Evolutionary conservation across 257 asterid genomes (phyloP).

Genomic region (Primulina huaijiensis): DNA sequence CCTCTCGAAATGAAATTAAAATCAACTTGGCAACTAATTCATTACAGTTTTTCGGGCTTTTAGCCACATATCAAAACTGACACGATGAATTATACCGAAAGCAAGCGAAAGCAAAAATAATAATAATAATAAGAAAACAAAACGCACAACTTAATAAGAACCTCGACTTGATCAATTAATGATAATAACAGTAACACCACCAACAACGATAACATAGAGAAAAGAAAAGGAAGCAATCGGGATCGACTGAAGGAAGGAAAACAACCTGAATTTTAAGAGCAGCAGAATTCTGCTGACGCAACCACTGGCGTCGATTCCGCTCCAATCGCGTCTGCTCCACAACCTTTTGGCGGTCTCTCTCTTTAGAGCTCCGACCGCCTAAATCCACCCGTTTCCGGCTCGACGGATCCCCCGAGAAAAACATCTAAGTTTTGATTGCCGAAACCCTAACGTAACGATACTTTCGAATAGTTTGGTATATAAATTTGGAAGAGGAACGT

Average conservation of each 20-base stretch:
- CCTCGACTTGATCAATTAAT: slow-evolving; percentile 17
- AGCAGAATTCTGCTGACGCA: slow-evolving; percentile 81
- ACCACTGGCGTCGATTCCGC: slow-evolving; percentile 64
- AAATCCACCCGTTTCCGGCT: slow-evolving; percentile 89
- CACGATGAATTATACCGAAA: neutral
- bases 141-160: neutral
- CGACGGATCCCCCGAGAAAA: slow-evolving; percentile 87
- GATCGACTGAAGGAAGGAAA: neutral
- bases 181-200: no score
- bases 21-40: neutral
- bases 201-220: neutral
- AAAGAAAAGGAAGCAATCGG: neutral
- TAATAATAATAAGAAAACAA: neutral
- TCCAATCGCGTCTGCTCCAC: slow-evolving; percentile 86
- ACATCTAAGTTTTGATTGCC: slow-evolving; percentile 39
- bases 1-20: neutral
- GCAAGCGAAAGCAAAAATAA: neutral
- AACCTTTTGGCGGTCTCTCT: slow-evolving; percentile 89
- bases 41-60: neutral
- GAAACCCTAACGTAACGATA: slow-evolving; percentile 30
- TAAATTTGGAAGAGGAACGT: no score
- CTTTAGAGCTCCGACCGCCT: slow-evolving; percentile 97
- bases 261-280: slow-evolving; percentile 82
- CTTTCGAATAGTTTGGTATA: slow-evolving; percentile 9
- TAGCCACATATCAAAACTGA: neutral